Percentiles rank a stretch among this genome's conserved stretches.
Evolutionary conservation across 2,329 filamentous ascomycete species (phyloP).

Genomic region (Dothideomycetidae sp.): DNA sequence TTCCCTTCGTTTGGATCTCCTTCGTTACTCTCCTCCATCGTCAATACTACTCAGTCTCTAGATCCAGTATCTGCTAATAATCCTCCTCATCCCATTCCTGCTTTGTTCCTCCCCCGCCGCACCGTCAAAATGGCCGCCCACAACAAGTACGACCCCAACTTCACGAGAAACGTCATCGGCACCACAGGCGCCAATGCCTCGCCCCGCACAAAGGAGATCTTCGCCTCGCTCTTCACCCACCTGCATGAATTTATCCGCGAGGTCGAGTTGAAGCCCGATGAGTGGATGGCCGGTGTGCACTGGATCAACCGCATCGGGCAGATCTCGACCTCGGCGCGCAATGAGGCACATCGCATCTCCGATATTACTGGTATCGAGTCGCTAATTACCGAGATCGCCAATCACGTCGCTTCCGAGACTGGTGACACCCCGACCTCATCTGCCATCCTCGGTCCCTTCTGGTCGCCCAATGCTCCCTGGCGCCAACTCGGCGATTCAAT

Average conservation of each 20-base stretch:
- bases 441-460: slow-evolving; percentile 65
- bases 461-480: slow-evolving; percentile 62
- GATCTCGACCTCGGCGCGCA: slow-evolving; percentile 51
- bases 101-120: no score
- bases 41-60: no score
- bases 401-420: slow-evolving; percentile 46
- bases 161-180: slow-evolving; percentile 60
- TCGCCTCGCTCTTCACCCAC: slow-evolving; percentile 52
- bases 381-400: slow-evolving; percentile 55
- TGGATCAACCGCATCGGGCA: slow-evolving; percentile 64
- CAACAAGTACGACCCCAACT: slow-evolving; percentile 58
- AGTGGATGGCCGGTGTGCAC: slow-evolving; percentile 62
- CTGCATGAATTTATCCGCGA: slow-evolving; percentile 69
- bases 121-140: slow-evolving; percentile 4
- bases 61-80: no score
- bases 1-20: no score
- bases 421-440: slow-evolving; percentile 54
- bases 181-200: slow-evolving; percentile 56
- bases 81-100: no score
- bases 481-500: slow-evolving; percentile 51
- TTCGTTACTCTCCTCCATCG: no score
- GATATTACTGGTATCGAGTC: slow-evolving; percentile 63
- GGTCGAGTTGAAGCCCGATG: slow-evolving; percentile 59
- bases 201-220: slow-evolving; percentile 49
- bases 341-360: slow-evolving; percentile 59